Base-by-base conservation (phyloP, 192 early-diverging fungal genomes). In the Entophlyctis luteolus region DNA sequence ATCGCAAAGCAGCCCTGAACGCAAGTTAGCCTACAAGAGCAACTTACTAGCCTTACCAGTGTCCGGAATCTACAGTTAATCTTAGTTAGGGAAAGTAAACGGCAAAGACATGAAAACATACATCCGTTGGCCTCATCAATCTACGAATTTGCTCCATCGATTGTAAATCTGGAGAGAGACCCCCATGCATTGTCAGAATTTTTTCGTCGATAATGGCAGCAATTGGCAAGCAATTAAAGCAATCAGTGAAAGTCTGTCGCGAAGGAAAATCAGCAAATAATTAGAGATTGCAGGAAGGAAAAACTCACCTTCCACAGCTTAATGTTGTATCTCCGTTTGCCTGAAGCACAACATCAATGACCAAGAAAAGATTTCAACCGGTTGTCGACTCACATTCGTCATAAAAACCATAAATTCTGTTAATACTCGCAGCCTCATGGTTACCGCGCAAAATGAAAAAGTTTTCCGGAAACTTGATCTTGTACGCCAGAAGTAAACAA, bases 251-350 rank as follows among this genome's bases (percentile, higher is more conserved):
- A 18, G 91, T 95, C 77, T n/a, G n/a, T n/a, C n/a, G n/a, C n/a
- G n/a, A n/a, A n/a, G n/a, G n/a, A n/a, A n/a, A n/a, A n/a, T n/a
- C n/a, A n/a, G n/a, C n/a, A n/a, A n/a, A n/a, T n/a, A n/a, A n/a
- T n/a, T n/a, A n/a, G n/a, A n/a, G n/a, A n/a, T n/a, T n/a, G n/a
- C n/a, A n/a, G n/a, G n/a, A n/a, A n/a, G n/a, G n/a, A n/a, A n/a
- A n/a, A n/a, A n/a, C n/a, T n/a, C n/a, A n/a, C n/a, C n/a, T 98
- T 98, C 95, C 95, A 98, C 46, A 98, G 80, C 75, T 96, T 95
- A 81, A 96, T 95, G 81, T 98, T 96, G 83, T 96, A 96, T 67
- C 95, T 79, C 71, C 95, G 84, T 75, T 96, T 96, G 77, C 91
- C 90, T 91, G 70, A 25, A 14, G 12, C 6, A 23, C 16, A 12